Conservation (phyloP, 2,329 filamentous ascomycete genomes). For the Chrysosporium queenslandicum region DNA sequence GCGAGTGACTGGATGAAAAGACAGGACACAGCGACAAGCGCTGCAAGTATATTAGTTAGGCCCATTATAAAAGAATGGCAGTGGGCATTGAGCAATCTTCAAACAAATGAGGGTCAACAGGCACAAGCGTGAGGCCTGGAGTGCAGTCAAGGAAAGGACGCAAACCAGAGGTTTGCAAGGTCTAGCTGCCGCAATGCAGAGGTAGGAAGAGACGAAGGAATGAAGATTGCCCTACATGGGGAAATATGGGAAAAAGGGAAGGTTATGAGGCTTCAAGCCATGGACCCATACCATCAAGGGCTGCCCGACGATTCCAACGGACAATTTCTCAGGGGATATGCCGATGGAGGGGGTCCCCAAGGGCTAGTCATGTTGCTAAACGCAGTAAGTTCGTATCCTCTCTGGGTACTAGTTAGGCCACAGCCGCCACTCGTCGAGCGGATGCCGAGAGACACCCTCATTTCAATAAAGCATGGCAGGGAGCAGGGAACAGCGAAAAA, state of each 20-base stretch:
- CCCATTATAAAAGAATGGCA: conserved; percentile 25
- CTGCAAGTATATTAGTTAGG: conserved; percentile 26
- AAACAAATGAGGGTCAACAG: conserved; percentile 21
- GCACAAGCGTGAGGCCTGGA: conserved; percentile 24
- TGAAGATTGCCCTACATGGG: neutral
- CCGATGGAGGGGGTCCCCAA: neutral
- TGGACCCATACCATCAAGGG: too few species aligned
- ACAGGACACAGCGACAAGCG: conserved; percentile 29
- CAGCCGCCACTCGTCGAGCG: too few species aligned
- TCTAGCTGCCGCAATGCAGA: neutral
- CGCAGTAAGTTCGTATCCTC: neutral
- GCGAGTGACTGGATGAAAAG: conserved; percentile 26
- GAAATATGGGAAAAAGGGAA: neutral
- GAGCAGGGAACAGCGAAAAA: too few species aligned
- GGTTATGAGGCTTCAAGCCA: neutral
- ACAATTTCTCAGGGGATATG: conserved; percentile 1
- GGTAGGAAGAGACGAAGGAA: neutral
- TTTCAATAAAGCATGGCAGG: too few species aligned
- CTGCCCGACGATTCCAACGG: too few species aligned
- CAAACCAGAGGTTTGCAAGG: conserved; percentile 35
- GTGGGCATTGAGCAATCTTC: neutral
- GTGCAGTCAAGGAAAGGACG: conserved; percentile 45
- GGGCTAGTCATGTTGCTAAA: neutral
- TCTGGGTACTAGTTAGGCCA: neutral
- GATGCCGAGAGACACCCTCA: too few species aligned